A percentile compares a stretch with the other conserved stretches of the same genome.
phyloP scores from a whole-genome alignment of 1,284 basidiomycete genomes.

The Trametes pubescens region DNA sequence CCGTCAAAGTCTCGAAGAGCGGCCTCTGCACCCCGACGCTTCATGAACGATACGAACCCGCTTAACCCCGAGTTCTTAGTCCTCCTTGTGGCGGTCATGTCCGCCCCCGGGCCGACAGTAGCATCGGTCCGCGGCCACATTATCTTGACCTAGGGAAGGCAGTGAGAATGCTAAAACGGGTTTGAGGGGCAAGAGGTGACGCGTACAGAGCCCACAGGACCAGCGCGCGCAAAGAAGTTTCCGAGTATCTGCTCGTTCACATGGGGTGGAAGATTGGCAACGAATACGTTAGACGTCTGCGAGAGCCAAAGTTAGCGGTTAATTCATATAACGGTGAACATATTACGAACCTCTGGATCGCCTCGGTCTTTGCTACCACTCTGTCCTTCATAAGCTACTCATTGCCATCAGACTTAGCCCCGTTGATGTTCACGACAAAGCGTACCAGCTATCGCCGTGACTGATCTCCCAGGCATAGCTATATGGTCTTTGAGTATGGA shows the following conservation, averaged over 20 bases:
- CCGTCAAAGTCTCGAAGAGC: conserved; percentile 91
- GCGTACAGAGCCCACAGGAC: conserved; percentile 70
- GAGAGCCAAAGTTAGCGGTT: conserved; percentile 43
- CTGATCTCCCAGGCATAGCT: conserved; percentile 60
- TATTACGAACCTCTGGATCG: conserved; percentile 71
- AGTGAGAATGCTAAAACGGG: conserved; percentile 6
- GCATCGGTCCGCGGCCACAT: conserved; percentile 91
- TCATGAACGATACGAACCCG: conserved; percentile 97
- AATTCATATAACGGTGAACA: background rate
- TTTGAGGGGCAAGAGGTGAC: background rate
- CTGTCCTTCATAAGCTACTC: conserved; percentile 81
- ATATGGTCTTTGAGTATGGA: conserved; percentile 12
- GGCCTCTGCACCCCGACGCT: conserved; percentile 86
- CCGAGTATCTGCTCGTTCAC: conserved; percentile 88
- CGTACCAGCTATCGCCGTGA: conserved; percentile 86
- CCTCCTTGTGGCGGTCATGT: conserved; percentile 75
- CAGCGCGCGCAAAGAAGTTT: conserved; percentile 64
- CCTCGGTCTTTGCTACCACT: conserved; percentile 89
- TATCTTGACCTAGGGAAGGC: conserved; percentile 76
- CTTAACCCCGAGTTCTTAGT: conserved; percentile 79
- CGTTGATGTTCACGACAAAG: conserved; percentile 3
- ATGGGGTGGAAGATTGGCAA: conserved; percentile 87
- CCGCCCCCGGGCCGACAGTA: conserved; percentile 70
- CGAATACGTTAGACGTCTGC: conserved; percentile 94
- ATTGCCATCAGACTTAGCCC: conserved; percentile 3